Evolutionary conservation across 192 early-diverging fungal genomes (phyloP).

Genomic region (Rhizoclosmatium sp.): DNA sequence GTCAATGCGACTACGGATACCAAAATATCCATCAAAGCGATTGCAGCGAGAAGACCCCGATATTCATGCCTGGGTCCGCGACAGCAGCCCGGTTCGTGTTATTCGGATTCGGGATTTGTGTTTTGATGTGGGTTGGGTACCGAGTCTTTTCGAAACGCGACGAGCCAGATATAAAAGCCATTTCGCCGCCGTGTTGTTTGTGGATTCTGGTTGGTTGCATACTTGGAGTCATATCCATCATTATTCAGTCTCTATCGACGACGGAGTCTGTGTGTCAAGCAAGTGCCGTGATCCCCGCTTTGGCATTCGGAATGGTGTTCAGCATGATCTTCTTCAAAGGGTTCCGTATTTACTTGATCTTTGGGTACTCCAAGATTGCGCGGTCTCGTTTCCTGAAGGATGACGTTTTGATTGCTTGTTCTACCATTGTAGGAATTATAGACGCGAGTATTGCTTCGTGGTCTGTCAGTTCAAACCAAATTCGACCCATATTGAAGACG

Average conservation of each 20-base stretch:
- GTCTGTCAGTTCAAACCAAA: neutral
- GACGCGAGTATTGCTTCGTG: neutral
- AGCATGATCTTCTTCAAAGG: constrained; percentile 34
- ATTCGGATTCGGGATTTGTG: neutral
- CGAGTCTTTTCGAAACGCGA: neutral
- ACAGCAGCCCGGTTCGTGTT: neutral
- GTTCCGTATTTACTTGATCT: constrained; percentile 19
- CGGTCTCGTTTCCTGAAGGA: constrained; percentile 5
- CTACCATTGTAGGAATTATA: neutral
- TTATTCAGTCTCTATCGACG: neutral
- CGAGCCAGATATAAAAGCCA: neutral
- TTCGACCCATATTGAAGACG: neutral
- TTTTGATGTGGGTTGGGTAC: neutral
- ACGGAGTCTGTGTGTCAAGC: neutral
- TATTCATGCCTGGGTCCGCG: neutral
- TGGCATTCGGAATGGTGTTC: neutral
- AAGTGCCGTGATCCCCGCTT: neutral
- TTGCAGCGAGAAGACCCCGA: neutral
- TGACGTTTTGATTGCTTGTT: neutral
- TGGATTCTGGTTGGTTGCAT: neutral
- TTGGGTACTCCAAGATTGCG: constrained; percentile 14
- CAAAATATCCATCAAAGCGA: neutral
- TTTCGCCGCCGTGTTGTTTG: constrained; percentile 3
- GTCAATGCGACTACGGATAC: neutral
- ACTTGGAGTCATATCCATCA: neutral